phyloP scores from a whole-genome alignment of 2,329 filamentous ascomycete species.

The Cladophialophora psammophila region DNA sequence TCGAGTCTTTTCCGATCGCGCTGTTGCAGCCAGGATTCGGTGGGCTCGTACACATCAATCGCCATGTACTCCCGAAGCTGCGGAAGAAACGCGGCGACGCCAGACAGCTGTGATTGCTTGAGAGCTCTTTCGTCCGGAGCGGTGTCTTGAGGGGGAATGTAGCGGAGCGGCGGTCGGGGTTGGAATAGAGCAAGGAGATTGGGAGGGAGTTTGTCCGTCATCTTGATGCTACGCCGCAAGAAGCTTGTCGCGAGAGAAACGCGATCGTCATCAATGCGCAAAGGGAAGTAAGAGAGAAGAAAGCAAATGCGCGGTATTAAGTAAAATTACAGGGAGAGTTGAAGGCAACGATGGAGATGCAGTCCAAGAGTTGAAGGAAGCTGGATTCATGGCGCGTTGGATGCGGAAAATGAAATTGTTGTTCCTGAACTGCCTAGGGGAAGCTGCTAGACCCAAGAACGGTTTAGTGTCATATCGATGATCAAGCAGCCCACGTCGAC shows the following conservation, averaged over 20 bases:
- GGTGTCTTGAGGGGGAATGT: conserved; percentile 82
- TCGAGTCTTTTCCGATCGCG: conserved; percentile 84
- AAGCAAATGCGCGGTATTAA: neutral
- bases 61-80: conserved; percentile 79
- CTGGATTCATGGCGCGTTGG: conserved; percentile 1
- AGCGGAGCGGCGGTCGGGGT: conserved; percentile 89
- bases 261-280: conserved; percentile 17
- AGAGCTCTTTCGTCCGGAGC: conserved; percentile 75
- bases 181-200: conserved; percentile 94
- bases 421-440: conserved; percentile 2
- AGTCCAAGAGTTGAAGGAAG: conserved; percentile 4
- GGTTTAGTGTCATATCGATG: neutral
- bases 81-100: conserved; percentile 76
- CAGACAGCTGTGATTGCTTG: conserved; percentile 74
- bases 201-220: conserved; percentile 96
- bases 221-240: conserved; percentile 53
- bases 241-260: neutral
- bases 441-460: neutral
- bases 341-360: neutral
- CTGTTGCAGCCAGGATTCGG: conserved; percentile 90
- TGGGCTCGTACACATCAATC: conserved; percentile 77
- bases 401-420: conserved; percentile 9
- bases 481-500: neutral
- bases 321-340: neutral
- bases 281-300: conserved; percentile 11